phyloP scores from a whole-genome alignment of 495 filamentous ascomycete genomes.

The Thozetella sp. region DNA sequence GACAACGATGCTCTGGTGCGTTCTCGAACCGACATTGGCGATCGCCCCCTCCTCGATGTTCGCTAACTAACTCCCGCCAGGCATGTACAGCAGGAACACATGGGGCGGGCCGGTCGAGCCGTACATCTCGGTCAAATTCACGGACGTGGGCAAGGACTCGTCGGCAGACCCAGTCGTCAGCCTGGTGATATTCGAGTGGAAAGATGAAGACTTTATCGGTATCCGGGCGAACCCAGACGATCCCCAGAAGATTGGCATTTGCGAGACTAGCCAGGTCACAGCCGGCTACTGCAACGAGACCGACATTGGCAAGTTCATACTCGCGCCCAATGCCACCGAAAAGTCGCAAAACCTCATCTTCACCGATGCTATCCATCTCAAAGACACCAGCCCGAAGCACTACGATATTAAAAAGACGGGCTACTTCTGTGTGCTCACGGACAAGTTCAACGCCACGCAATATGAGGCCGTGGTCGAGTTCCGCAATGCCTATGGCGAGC shows the following conservation, averaged over 20 bases:
- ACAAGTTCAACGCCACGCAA: conserved; percentile 57
- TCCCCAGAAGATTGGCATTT: conserved; percentile 70
- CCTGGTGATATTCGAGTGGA: conserved; percentile 93
- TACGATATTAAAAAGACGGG: conserved; percentile 87
- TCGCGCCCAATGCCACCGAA: conserved; percentile 71
- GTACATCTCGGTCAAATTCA: conserved; percentile 83
- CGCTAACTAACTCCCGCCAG: conserved; percentile 31
- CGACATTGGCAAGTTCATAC: conserved; percentile 83
- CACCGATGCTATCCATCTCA: conserved; percentile 81
- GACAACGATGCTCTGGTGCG: conserved; percentile 78
- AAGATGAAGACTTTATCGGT: conserved; percentile 80
- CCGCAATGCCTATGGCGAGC: conserved; percentile 93
- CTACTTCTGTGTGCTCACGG: conserved; percentile 92
- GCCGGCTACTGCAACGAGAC: conserved; percentile 68
- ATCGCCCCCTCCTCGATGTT: not conserved
- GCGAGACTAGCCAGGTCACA: conserved; percentile 68
- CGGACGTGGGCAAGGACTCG: conserved; percentile 54
- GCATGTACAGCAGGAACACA: conserved; percentile 90
- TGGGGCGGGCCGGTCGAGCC: conserved; percentile 92
- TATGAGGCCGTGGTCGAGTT: conserved; percentile 88
- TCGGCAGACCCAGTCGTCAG: conserved; percentile 75
- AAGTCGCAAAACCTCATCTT: conserved; percentile 69
- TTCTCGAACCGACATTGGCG: not conserved
- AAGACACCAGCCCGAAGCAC: conserved; percentile 69
- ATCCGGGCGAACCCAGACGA: conserved; percentile 28